Evolutionary conservation across 2,329 filamentous ascomycete genomes (phyloP), one percentile per base, ranked within the genome.

Genomic region (Aspergillus latus): DNA sequence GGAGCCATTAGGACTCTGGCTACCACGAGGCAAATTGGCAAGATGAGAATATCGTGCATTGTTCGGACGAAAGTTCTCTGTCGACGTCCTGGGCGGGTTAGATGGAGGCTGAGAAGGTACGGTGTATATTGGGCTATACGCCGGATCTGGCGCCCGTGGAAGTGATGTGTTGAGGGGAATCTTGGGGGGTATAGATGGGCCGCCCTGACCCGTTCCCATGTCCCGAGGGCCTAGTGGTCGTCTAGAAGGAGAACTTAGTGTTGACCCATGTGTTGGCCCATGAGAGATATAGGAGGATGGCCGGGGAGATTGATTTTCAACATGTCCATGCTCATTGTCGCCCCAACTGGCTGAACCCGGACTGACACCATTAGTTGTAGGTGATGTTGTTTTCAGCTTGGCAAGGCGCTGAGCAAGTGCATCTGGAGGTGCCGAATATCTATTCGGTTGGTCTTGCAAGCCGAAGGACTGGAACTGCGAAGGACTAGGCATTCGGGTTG

Each of bases 141-240:
- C 69, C n/a, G 78, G 78, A 56, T 75, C 76, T 7, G 78, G 78
- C 29, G 76, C 74, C 58, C 75, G 76, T 36, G 78, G 78, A 50
- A 80, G 69, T 11, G 72, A 70, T 28, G 74, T 68, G 49, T 72
- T 68, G 15, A 72, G 60, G 11, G 76, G 77, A 43, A 78, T 64
- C 56, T 79, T 79, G 1, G 75, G 75, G 50, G 78, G 76, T 15
- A 74, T 47, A n/a, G 64, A 66, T 11, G 75, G 74, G 13, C 66
- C 65, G 16, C 60, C 59, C 32, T 69, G 64, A 15, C 71, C 60
- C 46, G 72, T 66, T 1, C 71, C 70, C 72, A 79, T 80, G 36
- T 64, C 71, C 16, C 78, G 73, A 47, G 78, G 77, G 0, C 77
- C 78, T 39, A 75, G 52, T 21, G 68, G 74, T 43, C 64, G 74